Conservation (phyloP, 1,284 basidiomycete genomes). For the Fistulinella cinereoalba region DNA sequence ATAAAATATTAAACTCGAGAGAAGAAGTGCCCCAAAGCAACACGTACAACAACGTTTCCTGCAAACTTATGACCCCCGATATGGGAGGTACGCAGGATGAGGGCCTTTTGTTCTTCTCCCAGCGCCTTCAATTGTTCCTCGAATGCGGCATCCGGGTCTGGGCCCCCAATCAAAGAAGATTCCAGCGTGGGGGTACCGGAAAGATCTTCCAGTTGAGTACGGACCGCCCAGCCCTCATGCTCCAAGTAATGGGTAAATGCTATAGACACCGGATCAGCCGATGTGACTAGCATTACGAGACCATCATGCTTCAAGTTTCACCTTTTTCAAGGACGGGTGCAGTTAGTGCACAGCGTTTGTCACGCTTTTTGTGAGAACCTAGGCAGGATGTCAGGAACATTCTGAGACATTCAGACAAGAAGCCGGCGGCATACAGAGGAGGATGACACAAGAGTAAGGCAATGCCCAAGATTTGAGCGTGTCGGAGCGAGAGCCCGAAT, state of each 20-base stretch:
- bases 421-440: slow-evolving; percentile 62
- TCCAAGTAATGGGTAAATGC: slow-evolving; percentile 63
- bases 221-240: slow-evolving; percentile 67
- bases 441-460: slow-evolving; percentile 72
- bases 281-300: not conserved
- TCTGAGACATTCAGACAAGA: not conserved
- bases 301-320: too few species aligned
- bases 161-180: slow-evolving; percentile 41
- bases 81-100: slow-evolving; percentile 85
- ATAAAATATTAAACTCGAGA: not conserved
- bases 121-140: slow-evolving; percentile 50
- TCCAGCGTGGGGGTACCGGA: slow-evolving; percentile 55
- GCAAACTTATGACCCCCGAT: slow-evolving; percentile 90
- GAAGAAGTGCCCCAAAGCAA: not conserved
- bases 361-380: slow-evolving; percentile 91
- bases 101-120: slow-evolving; percentile 53
- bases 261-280: slow-evolving; percentile 33
- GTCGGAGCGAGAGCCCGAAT: slow-evolving; percentile 43
- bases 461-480: slow-evolving; percentile 65
- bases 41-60: slow-evolving; percentile 81
- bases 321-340: slow-evolving; percentile 80
- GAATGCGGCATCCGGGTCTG: slow-evolving; percentile 36
- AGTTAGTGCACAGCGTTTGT: slow-evolving; percentile 86
- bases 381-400: slow-evolving; percentile 4
- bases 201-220: slow-evolving; percentile 72